These are phyloP conservation scores for Alternaria sp. DNA, from an alignment of 2,329 filamentous ascomycete species.

Conservation along the genomic window DNA sequence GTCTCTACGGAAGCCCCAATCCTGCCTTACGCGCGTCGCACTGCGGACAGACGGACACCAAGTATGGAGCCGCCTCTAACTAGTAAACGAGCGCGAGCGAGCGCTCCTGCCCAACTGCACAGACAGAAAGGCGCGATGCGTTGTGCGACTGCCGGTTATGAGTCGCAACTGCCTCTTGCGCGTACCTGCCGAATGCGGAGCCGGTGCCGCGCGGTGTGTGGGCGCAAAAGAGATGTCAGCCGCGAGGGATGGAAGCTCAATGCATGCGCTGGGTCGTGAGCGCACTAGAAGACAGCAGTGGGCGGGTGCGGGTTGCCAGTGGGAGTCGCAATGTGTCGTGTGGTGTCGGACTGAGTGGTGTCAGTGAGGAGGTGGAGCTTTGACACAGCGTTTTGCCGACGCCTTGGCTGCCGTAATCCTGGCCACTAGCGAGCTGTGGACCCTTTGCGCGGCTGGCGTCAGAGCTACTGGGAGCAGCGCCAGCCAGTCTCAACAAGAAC, in stretches of 20 bases:
- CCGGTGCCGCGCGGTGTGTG: constrained; percentile 18
- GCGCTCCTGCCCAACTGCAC: constrained; percentile 20
- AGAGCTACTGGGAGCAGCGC: constrained; percentile 4
- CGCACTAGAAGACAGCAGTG: constrained; percentile 17
- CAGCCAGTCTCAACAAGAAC: not conserved
- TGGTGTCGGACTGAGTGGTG: constrained; percentile 30
- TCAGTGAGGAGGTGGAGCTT: constrained; percentile 38
- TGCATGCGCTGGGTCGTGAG: constrained; percentile 11
- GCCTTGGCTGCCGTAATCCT: constrained; percentile 21
- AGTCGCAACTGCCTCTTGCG: constrained; percentile 31
- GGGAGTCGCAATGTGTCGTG: constrained; percentile 34
- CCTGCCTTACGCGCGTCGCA: constrained; percentile 22
- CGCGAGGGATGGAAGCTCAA: constrained; percentile 7
- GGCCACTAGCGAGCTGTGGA: constrained; percentile 4
- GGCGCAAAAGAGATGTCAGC: constrained; percentile 12
- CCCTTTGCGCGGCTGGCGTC: constrained; percentile 6
- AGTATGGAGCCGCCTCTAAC: constrained; percentile 31
- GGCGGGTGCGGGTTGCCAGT: constrained; percentile 19
- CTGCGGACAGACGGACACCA: constrained; percentile 27
- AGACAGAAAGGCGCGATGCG: constrained; percentile 24
- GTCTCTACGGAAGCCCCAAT: constrained; percentile 43
- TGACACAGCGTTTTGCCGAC: constrained; percentile 30
- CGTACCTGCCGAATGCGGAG: constrained; percentile 22
- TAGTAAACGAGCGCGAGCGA: constrained; percentile 31
- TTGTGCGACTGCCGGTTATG: constrained; percentile 25